These are phyloP conservation scores for Debaryomyces sp. DNA, from an alignment of 1,139 yeast genomes.

Conservation along the genomic window DNA sequence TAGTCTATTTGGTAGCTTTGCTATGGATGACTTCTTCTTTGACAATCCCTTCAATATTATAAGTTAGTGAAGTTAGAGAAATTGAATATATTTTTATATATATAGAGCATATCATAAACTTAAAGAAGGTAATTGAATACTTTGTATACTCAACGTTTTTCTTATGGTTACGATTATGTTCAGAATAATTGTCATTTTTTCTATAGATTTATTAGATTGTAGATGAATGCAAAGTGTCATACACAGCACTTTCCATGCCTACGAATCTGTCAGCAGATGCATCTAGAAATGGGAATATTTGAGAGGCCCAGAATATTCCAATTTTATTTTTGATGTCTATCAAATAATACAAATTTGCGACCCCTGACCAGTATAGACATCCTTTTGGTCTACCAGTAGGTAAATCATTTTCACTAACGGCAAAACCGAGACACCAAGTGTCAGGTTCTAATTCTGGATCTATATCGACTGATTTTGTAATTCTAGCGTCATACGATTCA, in stretches of 20 bases:
- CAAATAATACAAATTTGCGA: slow-evolving; percentile 38
- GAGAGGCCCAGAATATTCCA: slow-evolving; percentile 33
- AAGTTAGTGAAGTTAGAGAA: no score
- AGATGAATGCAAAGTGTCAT: slow-evolving; percentile 8
- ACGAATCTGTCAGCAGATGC: slow-evolving; percentile 19
- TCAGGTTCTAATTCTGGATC: slow-evolving; percentile 5
- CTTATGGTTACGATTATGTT: no score
- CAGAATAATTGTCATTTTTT: no score
- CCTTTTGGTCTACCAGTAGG: slow-evolving; percentile 33
- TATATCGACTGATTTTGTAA: not conserved
- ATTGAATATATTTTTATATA: no score
- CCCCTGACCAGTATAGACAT: slow-evolving; percentile 35
- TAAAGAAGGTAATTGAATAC: no score
- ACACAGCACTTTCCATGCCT: slow-evolving; percentile 23
- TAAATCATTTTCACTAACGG: slow-evolving; percentile 14
- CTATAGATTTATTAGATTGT: no score
- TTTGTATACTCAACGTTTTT: no score
- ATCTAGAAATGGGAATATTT: slow-evolving; percentile 30
- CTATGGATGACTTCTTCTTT: not conserved
- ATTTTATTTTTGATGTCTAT: slow-evolving; percentile 31
- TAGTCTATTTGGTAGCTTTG: not conserved
- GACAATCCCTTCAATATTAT: not conserved
- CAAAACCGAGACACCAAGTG: slow-evolving; percentile 12
- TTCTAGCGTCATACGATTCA: not conserved
- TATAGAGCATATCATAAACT: no score